phyloP scores from a whole-genome alignment of 139 green algal species.

The Tetraselmis chui region DNA sequence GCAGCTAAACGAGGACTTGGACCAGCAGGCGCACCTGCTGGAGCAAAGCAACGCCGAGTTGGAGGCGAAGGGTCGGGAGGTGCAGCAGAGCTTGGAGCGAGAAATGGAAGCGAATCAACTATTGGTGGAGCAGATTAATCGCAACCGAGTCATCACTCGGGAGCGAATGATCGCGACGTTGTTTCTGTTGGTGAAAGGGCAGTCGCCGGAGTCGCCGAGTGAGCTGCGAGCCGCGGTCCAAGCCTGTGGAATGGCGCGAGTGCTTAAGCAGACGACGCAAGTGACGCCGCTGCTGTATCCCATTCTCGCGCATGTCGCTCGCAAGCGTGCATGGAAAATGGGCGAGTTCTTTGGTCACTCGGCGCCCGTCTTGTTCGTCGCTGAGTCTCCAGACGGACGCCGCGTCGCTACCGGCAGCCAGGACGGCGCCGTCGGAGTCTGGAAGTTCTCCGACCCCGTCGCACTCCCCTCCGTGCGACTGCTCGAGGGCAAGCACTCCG shows the following conservation, averaged over 20 bases:
- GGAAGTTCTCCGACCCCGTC: not conserved
- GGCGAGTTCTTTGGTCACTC: not conserved
- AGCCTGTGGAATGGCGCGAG: not conserved
- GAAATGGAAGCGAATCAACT: not conserved
- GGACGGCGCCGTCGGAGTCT: not conserved
- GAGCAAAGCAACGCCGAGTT: not conserved
- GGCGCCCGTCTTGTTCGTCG: not conserved
- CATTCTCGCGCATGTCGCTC: not conserved
- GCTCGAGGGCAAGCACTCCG: not conserved
- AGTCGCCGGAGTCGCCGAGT: not conserved
- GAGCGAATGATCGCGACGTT: not conserved
- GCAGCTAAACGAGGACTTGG: not conserved
- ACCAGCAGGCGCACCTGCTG: not conserved
- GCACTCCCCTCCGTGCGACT: not conserved
- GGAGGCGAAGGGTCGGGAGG: not conserved
- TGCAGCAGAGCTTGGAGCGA: not conserved
- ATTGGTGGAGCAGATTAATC: not conserved
- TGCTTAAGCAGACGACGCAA: not conserved
- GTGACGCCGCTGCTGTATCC: not conserved
- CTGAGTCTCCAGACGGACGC: not conserved
- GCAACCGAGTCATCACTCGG: not conserved
- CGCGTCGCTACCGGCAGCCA: not conserved
- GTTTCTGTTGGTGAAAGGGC: not conserved
- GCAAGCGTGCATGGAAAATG: not conserved
- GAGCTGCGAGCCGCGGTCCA: not conserved